Base-by-base conservation (phyloP, 179 eudicot genomes). In the Silene noctiflora region DNA sequence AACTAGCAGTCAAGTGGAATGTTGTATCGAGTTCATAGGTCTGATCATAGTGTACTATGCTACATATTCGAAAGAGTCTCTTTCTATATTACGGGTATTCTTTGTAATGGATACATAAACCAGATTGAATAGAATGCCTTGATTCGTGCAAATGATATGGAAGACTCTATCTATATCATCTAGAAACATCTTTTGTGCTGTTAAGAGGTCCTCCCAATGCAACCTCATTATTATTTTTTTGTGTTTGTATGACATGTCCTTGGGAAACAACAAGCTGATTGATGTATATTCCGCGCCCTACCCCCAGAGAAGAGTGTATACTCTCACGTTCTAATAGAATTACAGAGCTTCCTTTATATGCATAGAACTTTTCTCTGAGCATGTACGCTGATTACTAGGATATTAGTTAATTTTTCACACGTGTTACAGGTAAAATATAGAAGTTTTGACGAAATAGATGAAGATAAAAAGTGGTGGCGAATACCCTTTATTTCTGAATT, bases 401-500 rank as follows among this genome's bases (percentile, higher is more conserved):
- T n/a, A 24, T 27, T 42, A 33, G 65, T 44, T 75, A 53, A 56
- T 51, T 51, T 51, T n/a, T 51, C 31, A 24, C 69, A 66, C 71
- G 65, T 67, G 44, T 17, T 53, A 44, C 89, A 95, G 99, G 81
- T 93, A 69, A 87, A 84, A 76, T 95, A 88, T 84, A 86, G 74
- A 85, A 93, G 91, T 77, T 93, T 93, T 76, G 90, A 84, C 74
- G 89, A 87, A 83, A 89, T 92, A 71, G 95, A 88, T 39, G 91
- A 93, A 76, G 99, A 91, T 73, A 91, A 86, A 77, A 82, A 84
- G 71, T 86, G 93, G 96, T 91, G 96, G 99, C 82, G 79, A 75
- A 86, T 91, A 80, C 97, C 97, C 35, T 83, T 95, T 80, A 79
- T 95, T 42, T 86, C 96, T 65, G 97, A 93, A 68, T 90, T 95